A percentile compares a stretch with the other conserved stretches of the same genome.
Conservation (phyloP, 2,329 filamentous ascomycete species). For the Clathrospora elynae region DNA sequence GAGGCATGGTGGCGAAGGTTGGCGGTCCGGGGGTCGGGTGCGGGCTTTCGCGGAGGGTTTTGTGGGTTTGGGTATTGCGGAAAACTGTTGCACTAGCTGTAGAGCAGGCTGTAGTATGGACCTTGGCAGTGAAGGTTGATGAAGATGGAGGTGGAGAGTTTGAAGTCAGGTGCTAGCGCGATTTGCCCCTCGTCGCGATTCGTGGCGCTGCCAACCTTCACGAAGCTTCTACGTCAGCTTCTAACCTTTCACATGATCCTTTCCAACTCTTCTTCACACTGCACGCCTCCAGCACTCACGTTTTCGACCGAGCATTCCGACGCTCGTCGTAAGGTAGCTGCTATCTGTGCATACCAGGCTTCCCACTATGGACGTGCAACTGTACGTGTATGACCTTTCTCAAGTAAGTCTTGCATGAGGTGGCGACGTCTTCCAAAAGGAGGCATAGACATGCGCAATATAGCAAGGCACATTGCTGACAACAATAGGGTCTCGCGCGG, state of each 20-base stretch:
- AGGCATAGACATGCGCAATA: not conserved
- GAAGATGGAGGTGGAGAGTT: no score
- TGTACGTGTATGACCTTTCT: conserved; percentile 60
- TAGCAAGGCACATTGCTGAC: no score
- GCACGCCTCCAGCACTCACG: not conserved
- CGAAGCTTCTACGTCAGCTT: conserved; percentile 1
- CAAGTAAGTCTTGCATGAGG: no score
- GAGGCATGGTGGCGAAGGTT: no score
- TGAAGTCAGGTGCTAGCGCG: conserved; percentile 33
- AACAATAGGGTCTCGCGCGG: conserved; percentile 59
- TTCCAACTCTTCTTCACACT: conserved; percentile 25
- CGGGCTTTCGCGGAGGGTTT: no score
- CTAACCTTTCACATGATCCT: conserved; percentile 4
- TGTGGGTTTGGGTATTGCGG: no score
- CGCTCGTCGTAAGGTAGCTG: not conserved
- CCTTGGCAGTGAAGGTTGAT: not conserved
- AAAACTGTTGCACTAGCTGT: no score
- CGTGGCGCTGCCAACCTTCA: no score
- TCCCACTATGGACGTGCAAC: conserved; percentile 54
- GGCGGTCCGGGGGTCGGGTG: no score
- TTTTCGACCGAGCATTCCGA: no score
- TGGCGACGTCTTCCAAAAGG: not conserved
- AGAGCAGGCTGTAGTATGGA: no score
- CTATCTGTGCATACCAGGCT: not conserved
- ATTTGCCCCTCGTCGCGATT: conserved; percentile 15